These are phyloP conservation scores for Neonectria magnoliae DNA, from an alignment of 2,329 filamentous ascomycete species.

Conservation along the genomic window DNA sequence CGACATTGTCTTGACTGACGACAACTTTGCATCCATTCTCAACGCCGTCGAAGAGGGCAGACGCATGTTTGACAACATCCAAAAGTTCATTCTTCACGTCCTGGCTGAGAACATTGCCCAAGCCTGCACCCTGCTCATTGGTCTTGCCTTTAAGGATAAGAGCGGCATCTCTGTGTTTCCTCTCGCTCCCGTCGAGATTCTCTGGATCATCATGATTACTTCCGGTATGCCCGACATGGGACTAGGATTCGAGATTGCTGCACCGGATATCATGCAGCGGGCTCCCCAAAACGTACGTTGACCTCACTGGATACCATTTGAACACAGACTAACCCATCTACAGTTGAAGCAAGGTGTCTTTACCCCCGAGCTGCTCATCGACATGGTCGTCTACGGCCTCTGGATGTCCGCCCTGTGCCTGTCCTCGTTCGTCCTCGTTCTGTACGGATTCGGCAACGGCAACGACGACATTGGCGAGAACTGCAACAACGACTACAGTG, in stretches of 20 bases:
- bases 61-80: slow-evolving; percentile 78
- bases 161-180: slow-evolving; percentile 74
- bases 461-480: slow-evolving; percentile 61
- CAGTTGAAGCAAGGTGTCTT: slow-evolving; percentile 66
- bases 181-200: slow-evolving; percentile 76
- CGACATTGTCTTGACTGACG: slow-evolving; percentile 75
- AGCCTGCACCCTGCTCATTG: slow-evolving; percentile 73
- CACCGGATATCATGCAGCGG: slow-evolving; percentile 73
- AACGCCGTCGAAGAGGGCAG: slow-evolving; percentile 77
- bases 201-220: slow-evolving; percentile 85
- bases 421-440: slow-evolving; percentile 61
- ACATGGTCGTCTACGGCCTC: slow-evolving; percentile 73
- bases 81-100: slow-evolving; percentile 76
- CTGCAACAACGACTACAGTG: slow-evolving; percentile 67
- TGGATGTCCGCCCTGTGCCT: slow-evolving; percentile 73
- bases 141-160: slow-evolving; percentile 74
- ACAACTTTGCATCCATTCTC: slow-evolving; percentile 77
- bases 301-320: not conserved
- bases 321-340: not conserved
- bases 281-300: slow-evolving; percentile 70
- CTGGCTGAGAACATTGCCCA: slow-evolving; percentile 76
- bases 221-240: slow-evolving; percentile 80
- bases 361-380: slow-evolving; percentile 70
- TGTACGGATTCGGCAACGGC: slow-evolving; percentile 60
- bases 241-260: slow-evolving; percentile 75